These are phyloP conservation scores for Chenopodium quinoa DNA, from an alignment of 148 eudicot genomes.

Conservation along the genomic window DNA sequence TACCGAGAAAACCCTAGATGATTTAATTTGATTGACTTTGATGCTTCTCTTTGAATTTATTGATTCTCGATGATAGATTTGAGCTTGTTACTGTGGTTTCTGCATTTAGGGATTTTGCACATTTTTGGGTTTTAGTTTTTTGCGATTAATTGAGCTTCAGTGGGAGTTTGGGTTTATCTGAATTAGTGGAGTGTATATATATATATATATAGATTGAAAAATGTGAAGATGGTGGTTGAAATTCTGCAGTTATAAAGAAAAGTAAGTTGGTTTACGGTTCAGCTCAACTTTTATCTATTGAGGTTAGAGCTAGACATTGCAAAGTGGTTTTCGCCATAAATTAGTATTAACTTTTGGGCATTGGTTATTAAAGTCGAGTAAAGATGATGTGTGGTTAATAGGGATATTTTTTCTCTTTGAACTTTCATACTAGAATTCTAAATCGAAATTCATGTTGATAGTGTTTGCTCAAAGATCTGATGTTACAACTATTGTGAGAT, in stretches of 20 bases:
- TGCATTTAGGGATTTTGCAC: neutral
- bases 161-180: neutral
- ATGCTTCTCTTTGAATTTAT: neutral
- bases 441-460: neutral
- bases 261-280: neutral
- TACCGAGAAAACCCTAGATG: conserved; percentile 19
- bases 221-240: neutral
- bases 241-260: neutral
- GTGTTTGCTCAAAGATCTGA: neutral
- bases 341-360: neutral
- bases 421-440: neutral
- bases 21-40: neutral
- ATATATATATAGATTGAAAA: neutral
- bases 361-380: neutral
- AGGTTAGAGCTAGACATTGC: neutral
- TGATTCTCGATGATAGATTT: neutral
- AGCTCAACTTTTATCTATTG: neutral
- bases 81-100: neutral
- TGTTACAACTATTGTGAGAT: neutral
- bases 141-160: neutral
- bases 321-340: neutral
- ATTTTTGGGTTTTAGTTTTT: neutral
- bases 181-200: neutral
- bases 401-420: neutral
- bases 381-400: neutral